Evolutionary conservation across 495 filamentous ascomycete species (phyloP), one percentile per base, ranked within the genome.

Genomic region (Lasiosphaeriaceae sp.): DNA sequence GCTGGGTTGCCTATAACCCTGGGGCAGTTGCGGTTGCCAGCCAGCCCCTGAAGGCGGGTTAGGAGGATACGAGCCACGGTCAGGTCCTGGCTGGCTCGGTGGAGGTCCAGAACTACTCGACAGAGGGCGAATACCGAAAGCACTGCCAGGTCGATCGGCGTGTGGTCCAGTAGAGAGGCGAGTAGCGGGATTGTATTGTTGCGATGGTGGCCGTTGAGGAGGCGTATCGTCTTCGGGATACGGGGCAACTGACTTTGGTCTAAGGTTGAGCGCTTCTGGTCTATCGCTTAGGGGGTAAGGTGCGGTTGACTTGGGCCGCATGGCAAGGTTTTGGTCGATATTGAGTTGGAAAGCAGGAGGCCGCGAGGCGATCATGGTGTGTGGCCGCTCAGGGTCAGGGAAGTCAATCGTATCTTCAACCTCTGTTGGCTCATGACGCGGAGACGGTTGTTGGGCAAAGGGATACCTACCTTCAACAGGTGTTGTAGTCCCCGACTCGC

Each of bases 211-310:
- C 47, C 54, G 65, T 17, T 48, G 50, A 26, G 59, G 68, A 26
- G 46, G 50, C 53, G 72, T 61, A 29, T 79, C 80, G 44, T 83
- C 76, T 54, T 81, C 76, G 24, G 81, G 81, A 56, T 84, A 84
- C 5, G 81, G 81, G 3, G 76, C 74, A 21, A 63, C 65, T 11
- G 77, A 76, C 43, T 64, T 63, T 2, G 68, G 65, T 29, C 69
- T 55, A 12, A 63, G 60, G 53, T 67, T 70, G 45, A 75, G 65
- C 47, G 74, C 68, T 34, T 73, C 67, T 3, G 82, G 79, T 41
- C 73, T 64, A 55, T 86, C 77, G 62, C 80, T 81, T 49, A 82
- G 74, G 2, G 86, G 85, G 68, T 92, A 90, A 37, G 86, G 89
- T n/a, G 81, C 81, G 37, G 80, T 72, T 21, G 84, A 83, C 47